Conservation (phyloP, 2,329 filamentous ascomycete genomes). For the Teratosphaeria pseudoeucalypti region DNA sequence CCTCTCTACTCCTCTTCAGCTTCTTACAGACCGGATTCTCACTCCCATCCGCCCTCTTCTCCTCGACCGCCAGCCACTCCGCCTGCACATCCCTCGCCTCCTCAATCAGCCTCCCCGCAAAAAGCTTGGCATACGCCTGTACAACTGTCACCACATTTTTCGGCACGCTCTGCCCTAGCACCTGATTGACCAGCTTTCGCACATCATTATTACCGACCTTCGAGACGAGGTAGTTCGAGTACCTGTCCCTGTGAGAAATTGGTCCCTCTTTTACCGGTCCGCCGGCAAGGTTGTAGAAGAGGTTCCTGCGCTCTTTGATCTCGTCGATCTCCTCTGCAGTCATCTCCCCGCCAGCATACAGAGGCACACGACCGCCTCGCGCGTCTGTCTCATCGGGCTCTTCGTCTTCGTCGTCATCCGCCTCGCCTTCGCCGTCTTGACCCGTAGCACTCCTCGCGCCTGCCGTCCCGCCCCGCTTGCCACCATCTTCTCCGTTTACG, state of each 20-base stretch:
- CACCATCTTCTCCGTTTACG: constrained; percentile 24
- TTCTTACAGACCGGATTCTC: constrained; percentile 31
- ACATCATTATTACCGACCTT: constrained; percentile 60
- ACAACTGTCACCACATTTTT: constrained; percentile 65
- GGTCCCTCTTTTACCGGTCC: constrained; percentile 40
- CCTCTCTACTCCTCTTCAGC: constrained; percentile 6
- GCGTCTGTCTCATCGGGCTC: constrained; percentile 50
- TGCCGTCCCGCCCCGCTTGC: constrained; percentile 13
- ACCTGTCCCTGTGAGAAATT: constrained; percentile 44
- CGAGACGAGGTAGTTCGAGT: constrained; percentile 59
- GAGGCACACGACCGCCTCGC: constrained; percentile 32
- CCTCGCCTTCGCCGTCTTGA: constrained; percentile 28
- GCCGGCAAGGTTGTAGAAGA: constrained; percentile 40
- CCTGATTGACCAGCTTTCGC: constrained; percentile 67
- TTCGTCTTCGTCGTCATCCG: constrained; percentile 39
- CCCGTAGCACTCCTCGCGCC: constrained; percentile 21
- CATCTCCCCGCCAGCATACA: constrained; percentile 15
- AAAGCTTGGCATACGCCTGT: constrained; percentile 65
- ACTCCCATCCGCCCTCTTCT: constrained; percentile 41
- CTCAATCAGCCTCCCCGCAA: constrained; percentile 66
- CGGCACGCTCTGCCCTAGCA: constrained; percentile 68
- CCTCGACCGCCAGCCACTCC: constrained; percentile 54
- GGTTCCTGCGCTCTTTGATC: constrained; percentile 12
- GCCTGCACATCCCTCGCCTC: constrained; percentile 58
- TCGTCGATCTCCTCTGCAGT: constrained; percentile 11